Conservation (phyloP, 169 alveolate genomes). For the Plasmodium vinckei region DNA sequence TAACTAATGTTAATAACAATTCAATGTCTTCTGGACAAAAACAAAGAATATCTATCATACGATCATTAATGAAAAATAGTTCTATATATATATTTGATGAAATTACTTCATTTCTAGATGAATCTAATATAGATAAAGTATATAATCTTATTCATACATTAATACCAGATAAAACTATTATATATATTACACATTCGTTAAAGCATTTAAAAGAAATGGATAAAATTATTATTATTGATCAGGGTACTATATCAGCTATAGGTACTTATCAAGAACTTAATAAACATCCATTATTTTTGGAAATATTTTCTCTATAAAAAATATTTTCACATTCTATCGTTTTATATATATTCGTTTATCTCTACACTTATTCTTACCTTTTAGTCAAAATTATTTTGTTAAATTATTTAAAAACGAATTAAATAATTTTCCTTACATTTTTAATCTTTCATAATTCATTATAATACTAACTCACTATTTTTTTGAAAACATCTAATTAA, state of each 20-base stretch:
- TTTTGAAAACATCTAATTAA: too few species aligned
- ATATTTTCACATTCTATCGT: too few species aligned
- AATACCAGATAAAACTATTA: conserved; percentile 60
- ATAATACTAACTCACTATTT: too few species aligned
- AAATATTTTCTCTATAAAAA: conserved; percentile 17
- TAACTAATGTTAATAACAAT: conserved; percentile 26
- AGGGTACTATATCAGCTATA: conserved; percentile 37
- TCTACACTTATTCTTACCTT: too few species aligned
- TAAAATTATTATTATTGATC: conserved; percentile 44
- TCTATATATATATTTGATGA: conserved; percentile 67
- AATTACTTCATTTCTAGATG: conserved; percentile 65
- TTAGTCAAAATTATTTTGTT: too few species aligned
- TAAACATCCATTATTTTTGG: conserved; percentile 22
- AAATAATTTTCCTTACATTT: too few species aligned
- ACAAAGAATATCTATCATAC: conserved; percentile 70
- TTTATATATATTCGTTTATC: too few species aligned
- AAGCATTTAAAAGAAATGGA: conserved; percentile 38
- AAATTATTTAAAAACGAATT: too few species aligned
- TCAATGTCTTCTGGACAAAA: conserved; percentile 68
- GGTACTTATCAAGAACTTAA: conserved; percentile 46
- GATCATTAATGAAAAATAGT: conserved; percentile 55
- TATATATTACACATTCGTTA: conserved; percentile 45
- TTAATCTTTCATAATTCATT: too few species aligned
- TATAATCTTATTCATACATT: conserved; percentile 31
- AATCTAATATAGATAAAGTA: conserved; percentile 41